Conservation (phyloP, 75 land plant species). For the Chamaecyparis obtusa region DNA sequence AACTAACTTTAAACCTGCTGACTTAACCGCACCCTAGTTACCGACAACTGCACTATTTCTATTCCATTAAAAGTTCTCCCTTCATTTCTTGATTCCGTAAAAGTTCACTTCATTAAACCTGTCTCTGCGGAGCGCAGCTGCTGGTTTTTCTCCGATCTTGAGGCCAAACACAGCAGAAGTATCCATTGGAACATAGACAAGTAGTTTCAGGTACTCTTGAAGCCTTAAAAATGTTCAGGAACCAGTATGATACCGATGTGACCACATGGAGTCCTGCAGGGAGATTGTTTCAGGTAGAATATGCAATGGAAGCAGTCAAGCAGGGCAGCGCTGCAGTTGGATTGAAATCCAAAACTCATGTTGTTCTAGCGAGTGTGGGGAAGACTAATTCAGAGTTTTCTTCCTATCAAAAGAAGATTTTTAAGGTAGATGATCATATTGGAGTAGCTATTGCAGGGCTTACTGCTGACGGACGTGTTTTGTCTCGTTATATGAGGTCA, state of each 20-base stretch:
- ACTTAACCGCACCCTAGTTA: no score
- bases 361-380: conserved; percentile 78
- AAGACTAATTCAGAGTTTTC: conserved; percentile 93
- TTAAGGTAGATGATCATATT: conserved; percentile 91
- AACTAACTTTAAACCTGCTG: no score
- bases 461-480: conserved; percentile 89
- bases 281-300: conserved; percentile 93
- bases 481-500: conserved; percentile 74
- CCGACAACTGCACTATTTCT: no score
- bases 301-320: conserved; percentile 99
- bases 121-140: no score
- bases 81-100: no score
- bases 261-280: conserved; percentile 99
- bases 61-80: no score
- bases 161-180: no score
- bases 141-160: no score
- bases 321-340: conserved; percentile 97
- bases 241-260: conserved; percentile 98
- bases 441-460: conserved; percentile 96
- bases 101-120: no score
- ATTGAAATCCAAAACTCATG: conserved; percentile 78
- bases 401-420: conserved; percentile 90
- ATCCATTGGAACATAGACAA: no score
- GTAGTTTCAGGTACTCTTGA: no score
- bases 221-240: conserved; percentile 67